Evolutionary conservation across 176 grass and related monocot species (phyloP), one percentile per base, ranked within the genome.

Genomic region (Triticum dicoccoides): DNA sequence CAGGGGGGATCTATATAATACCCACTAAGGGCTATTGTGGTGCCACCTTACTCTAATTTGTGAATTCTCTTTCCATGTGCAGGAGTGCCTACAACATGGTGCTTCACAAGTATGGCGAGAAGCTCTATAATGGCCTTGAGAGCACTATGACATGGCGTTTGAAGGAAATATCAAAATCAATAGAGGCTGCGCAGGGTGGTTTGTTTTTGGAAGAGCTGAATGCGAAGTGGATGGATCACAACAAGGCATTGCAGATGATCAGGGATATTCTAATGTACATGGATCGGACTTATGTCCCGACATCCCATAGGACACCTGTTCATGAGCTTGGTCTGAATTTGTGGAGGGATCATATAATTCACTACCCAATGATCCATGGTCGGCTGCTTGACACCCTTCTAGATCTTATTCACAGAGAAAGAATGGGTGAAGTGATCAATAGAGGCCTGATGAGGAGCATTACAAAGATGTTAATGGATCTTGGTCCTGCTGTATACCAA

Each of bases 11-110:
- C 41, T 42, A 42, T 56, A 56, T 42, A 25, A 39, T 20, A 32
- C 32, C 5, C 33, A 67, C 61, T 54, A 54, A 52, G 29, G 32
- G 49, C 52, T 59, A 69, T 11, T 27, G 21, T n/a, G 30, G 10
- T 69, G 13, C 39, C 3, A 32, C 78, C 17, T 64, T 70, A 81
- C 76, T 81, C 27, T 90, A 34, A 92, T 61, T 51, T 39, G 11
- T 1, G 10, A 29, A 3, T 10, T 59, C 79, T 32, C 7, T 80
- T 79, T 37, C 6, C 34, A 38, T 76, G 8, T 87, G 51, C 91
- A 98, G 95, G 95, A 98, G 80, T 87, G 95, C 95, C 54, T 98
- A 98, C 92, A 98, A 98, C 73, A 95, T 98, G 95, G 95, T 98
- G 73, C 93, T 98, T 81, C 95, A 98, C 91, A 98, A 95, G 80